A percentile compares a stretch with the other conserved stretches of the same genome.
These are phyloP conservation scores for Aspergillus pseudoglaucus DNA, from an alignment of 2,329 filamentous ascomycete genomes.

Conservation along the genomic window DNA sequence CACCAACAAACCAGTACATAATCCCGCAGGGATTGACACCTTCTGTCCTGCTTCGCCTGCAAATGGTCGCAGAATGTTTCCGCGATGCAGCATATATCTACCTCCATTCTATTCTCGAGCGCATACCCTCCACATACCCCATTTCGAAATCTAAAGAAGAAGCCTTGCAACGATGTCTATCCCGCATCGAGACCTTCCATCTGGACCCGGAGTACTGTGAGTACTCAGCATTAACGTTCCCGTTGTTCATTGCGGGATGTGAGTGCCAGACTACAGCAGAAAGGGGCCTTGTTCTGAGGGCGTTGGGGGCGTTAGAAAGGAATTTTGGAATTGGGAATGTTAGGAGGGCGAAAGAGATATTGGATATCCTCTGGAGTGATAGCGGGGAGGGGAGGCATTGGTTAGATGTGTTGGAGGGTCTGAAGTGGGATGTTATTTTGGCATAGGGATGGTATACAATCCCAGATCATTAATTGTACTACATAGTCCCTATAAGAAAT, in stretches of 20 bases:
- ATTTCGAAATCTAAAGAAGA: conserved; percentile 21
- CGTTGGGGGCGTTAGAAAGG: conserved; percentile 21
- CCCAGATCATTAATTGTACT: too few relatives aligned
- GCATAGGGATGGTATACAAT: conserved; percentile 10
- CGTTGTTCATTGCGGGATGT: conserved; percentile 31
- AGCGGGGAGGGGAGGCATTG: conserved; percentile 18
- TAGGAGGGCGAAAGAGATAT: conserved; percentile 24
- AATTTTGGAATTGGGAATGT: conserved; percentile 34
- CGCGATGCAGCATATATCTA: conserved; percentile 32
- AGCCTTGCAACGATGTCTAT: conserved; percentile 23
- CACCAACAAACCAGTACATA: conserved; percentile 17
- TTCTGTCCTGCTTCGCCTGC: conserved; percentile 23
- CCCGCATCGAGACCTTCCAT: conserved; percentile 18
- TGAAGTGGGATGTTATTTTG: conserved; percentile 29
- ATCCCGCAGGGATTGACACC: conserved; percentile 25
- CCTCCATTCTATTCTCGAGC: conserved; percentile 29
- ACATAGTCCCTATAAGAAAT: too few relatives aligned
- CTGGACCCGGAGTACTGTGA: conserved; percentile 27
- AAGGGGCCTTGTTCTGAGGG: conserved; percentile 18
- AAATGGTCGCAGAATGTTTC: conserved; percentile 32
- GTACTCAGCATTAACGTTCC: conserved; percentile 33
- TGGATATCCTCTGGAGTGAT: conserved; percentile 20
- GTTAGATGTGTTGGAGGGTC: conserved; percentile 25
- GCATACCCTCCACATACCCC: background rate
- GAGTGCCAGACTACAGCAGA: conserved; percentile 20